Conservation (phyloP, 495 filamentous ascomycete species). For the Podospora comata region DNA sequence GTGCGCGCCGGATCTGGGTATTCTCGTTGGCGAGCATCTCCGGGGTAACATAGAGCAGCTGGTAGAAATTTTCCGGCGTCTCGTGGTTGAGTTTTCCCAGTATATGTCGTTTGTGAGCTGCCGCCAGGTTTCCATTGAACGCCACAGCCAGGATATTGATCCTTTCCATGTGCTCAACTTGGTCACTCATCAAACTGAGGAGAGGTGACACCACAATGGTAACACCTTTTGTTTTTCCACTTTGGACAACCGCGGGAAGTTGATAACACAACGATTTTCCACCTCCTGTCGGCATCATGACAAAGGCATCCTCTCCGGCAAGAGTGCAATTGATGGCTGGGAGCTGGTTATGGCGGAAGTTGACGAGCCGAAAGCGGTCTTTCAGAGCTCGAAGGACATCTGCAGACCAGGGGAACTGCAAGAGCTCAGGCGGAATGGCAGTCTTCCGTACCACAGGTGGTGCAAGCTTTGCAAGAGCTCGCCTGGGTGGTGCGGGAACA, state of each 20-base stretch:
- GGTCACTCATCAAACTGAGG: conserved; percentile 94
- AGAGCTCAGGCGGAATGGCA: conserved; percentile 38
- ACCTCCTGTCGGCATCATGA: conserved; percentile 96
- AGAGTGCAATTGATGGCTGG: conserved; percentile 95
- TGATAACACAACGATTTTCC: conserved; percentile 98
- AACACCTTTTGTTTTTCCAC: conserved; percentile 77
- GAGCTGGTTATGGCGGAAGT: conserved; percentile 87
- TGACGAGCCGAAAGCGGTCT: conserved; percentile 75
- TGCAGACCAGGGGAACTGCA: conserved; percentile 69
- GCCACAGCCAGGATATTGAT: conserved; percentile 73
- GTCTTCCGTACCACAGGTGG: conserved; percentile 24
- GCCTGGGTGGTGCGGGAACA: conserved; percentile 23
- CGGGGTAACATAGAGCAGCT: conserved; percentile 90
- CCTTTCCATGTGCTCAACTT: conserved; percentile 74
- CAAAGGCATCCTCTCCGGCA: conserved; percentile 80
- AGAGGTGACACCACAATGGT: conserved; percentile 94
- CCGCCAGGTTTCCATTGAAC: conserved; percentile 69
- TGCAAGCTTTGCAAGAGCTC: conserved; percentile 28
- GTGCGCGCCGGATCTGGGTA: conserved; percentile 53
- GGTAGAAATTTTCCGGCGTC: conserved; percentile 64
- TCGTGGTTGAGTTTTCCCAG: conserved; percentile 55
- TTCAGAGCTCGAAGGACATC: conserved; percentile 77
- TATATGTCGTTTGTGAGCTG: conserved; percentile 56
- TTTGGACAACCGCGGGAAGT: conserved; percentile 78
- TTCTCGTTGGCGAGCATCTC: conserved; percentile 87